Evolutionary conservation across 257 asterid genomes (phyloP).

Genomic region (Fraxinus americana): DNA sequence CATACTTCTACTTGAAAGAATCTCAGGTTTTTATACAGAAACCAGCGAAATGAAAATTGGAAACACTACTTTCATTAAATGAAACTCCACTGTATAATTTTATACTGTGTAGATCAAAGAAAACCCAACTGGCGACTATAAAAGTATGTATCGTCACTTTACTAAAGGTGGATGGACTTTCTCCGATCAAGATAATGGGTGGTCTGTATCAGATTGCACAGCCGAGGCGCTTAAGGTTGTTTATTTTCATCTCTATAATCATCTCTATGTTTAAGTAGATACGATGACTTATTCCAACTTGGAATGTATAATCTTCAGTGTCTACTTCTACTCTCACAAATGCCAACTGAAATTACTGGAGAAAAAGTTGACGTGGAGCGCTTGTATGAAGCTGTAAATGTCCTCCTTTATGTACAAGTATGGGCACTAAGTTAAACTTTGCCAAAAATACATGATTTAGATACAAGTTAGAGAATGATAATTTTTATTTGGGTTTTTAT

Average conservation of each 20-base stretch:
- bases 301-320: constrained; percentile 34
- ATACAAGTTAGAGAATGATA: too few relatives aligned
- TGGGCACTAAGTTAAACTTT: background rate
- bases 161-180: constrained; percentile 81
- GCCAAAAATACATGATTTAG: too few relatives aligned
- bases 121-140: constrained; percentile 61
- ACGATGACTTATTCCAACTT: background rate
- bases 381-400: constrained; percentile 49
- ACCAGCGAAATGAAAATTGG: background rate
- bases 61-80: too few relatives aligned
- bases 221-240: constrained; percentile 68
- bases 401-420: constrained; percentile 52
- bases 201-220: constrained; percentile 75
- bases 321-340: constrained; percentile 48
- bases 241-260: background rate
- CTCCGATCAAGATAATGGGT: constrained; percentile 86
- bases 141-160: constrained; percentile 67
- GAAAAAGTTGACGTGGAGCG: constrained; percentile 43
- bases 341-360: constrained; percentile 48
- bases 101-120: constrained; percentile 45
- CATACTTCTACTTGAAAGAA: constrained; percentile 71
- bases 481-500: background rate
- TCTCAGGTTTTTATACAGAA: constrained; percentile 46
- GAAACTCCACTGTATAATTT: too few relatives aligned
- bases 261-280: too few relatives aligned